These are phyloP conservation scores for Pseudocercospora fijiensis DNA, from an alignment of 2,329 filamentous ascomycete genomes.

Conservation along the genomic window DNA sequence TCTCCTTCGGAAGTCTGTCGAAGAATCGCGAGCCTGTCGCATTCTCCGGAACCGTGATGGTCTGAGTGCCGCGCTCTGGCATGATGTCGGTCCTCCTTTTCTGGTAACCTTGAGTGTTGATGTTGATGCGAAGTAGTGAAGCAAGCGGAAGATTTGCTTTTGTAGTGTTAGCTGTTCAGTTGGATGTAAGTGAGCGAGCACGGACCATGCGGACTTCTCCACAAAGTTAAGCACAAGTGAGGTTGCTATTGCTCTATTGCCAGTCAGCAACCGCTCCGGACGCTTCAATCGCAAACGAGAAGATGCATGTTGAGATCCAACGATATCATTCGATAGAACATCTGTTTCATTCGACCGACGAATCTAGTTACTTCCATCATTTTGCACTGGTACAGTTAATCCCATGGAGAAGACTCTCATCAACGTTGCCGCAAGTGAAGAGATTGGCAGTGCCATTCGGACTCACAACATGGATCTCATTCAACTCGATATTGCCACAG, in stretches of 20 bases:
- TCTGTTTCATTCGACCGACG: background rate
- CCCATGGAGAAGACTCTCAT: conserved; percentile 32
- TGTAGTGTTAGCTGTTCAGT: too few relatives aligned
- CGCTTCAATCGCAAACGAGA: background rate
- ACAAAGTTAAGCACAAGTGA: too few relatives aligned
- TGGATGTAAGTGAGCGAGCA: too few relatives aligned
- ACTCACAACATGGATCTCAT: conserved; percentile 31
- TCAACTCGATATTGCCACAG: conserved; percentile 50
- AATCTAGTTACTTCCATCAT: conserved; percentile 21
- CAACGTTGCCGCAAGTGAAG: conserved; percentile 37
- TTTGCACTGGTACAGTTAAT: conserved; percentile 34
- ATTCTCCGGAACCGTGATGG: background rate
- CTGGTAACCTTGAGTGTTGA: too few relatives aligned
- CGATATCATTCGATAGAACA: background rate
- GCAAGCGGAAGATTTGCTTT: too few relatives aligned
- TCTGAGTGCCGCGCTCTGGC: background rate
- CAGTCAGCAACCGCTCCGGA: too few relatives aligned
- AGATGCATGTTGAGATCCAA: background rate
- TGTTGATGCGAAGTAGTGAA: too few relatives aligned
- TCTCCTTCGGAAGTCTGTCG: background rate
- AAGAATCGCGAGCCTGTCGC: background rate
- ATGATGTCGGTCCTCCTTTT: background rate
- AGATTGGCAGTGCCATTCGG: conserved; percentile 31
- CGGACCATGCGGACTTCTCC: too few relatives aligned
- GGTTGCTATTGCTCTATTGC: too few relatives aligned